Evolutionary conservation across 2,329 filamentous ascomycete genomes (phyloP).

Genomic region (Colletotrichum gigasporum): DNA sequence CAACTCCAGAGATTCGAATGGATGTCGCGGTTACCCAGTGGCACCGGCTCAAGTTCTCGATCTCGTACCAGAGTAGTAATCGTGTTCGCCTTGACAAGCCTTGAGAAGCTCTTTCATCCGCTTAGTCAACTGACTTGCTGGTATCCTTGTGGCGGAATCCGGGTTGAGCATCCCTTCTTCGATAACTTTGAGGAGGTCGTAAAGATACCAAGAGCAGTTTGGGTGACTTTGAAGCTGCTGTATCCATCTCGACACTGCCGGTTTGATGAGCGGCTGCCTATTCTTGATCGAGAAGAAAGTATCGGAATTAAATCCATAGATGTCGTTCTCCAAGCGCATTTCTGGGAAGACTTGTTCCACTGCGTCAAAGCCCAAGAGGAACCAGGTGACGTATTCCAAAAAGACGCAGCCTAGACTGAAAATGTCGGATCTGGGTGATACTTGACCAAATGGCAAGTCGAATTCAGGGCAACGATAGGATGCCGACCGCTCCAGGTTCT

Average conservation of each 20-base stretch:
- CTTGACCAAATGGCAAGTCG: slow-evolving; percentile 33
- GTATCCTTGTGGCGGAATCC: background rate
- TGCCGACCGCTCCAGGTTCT: slow-evolving; percentile 30
- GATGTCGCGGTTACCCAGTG: background rate
- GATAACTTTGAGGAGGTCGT: background rate
- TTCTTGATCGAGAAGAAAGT: slow-evolving; percentile 8
- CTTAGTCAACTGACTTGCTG: background rate
- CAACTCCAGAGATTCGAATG: background rate
- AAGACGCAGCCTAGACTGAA: slow-evolving; percentile 47
- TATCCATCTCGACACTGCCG: slow-evolving; percentile 6
- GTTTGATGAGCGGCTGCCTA: background rate
- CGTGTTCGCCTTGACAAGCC: background rate
- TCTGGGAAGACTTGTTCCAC: slow-evolving; percentile 29
- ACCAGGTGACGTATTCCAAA: slow-evolving; percentile 48
- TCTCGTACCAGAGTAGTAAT: background rate
- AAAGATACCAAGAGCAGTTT: slow-evolving; percentile 11
- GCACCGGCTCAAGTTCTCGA: background rate
- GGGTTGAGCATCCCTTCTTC: slow-evolving; percentile 3
- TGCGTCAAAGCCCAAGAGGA: slow-evolving; percentile 36
- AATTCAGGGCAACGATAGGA: slow-evolving; percentile 52
- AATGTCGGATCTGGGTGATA: slow-evolving; percentile 40
- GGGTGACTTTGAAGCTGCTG: background rate
- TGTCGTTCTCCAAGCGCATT: slow-evolving; percentile 6
- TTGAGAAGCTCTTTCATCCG: background rate
- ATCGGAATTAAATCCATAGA: slow-evolving; percentile 10